A percentile compares a stretch with the other conserved stretches of the same genome.
These are phyloP conservation scores for Melastoma malabathricum DNA, from an alignment of 345 rosid species.

Conservation along the genomic window DNA sequence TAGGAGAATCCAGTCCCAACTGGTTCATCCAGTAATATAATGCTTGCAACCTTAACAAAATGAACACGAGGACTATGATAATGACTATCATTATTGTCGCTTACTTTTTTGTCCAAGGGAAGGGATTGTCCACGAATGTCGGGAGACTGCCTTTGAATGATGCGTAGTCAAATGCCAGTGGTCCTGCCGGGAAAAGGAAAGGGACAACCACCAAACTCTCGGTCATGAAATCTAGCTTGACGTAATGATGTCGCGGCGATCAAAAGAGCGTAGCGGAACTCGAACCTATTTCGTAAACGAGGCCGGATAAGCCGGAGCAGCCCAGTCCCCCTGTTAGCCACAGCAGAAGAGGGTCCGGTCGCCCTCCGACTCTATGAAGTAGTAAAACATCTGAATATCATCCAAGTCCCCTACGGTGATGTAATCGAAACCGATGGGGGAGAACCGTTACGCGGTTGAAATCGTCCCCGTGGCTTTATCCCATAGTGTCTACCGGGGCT, in stretches of 20 bases:
- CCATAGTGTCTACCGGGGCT: no score
- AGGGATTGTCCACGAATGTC: conserved; percentile 10
- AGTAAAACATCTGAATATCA: conserved; percentile 26
- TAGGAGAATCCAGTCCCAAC: conserved; percentile 28
- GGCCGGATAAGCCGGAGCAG: conserved; percentile 31
- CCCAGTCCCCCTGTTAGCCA: conserved; percentile 37
- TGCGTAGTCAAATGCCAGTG: conserved; percentile 14
- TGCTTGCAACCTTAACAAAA: conserved; percentile 16
- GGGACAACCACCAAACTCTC: no score
- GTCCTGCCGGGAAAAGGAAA: conserved; percentile 14
- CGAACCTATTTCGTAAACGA: conserved; percentile 27
- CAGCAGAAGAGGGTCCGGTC: conserved; percentile 26
- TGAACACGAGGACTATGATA: background rate
- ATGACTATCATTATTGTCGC: background rate
- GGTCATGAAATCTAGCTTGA: no score
- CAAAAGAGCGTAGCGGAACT: background rate
- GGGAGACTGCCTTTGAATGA: conserved; percentile 28
- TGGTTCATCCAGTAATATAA: conserved; percentile 22
- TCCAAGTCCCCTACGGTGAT: conserved; percentile 19
- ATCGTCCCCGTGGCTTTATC: no score
- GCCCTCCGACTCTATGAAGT: conserved; percentile 28
- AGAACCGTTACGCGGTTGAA: background rate
- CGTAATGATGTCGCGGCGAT: background rate
- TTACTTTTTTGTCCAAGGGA: conserved; percentile 34
- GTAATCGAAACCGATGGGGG: no score